Percentiles rank a stretch among this genome's conserved stretches.
Conservation (phyloP, 306 rosid species). For the Fragaria iinumae region DNA sequence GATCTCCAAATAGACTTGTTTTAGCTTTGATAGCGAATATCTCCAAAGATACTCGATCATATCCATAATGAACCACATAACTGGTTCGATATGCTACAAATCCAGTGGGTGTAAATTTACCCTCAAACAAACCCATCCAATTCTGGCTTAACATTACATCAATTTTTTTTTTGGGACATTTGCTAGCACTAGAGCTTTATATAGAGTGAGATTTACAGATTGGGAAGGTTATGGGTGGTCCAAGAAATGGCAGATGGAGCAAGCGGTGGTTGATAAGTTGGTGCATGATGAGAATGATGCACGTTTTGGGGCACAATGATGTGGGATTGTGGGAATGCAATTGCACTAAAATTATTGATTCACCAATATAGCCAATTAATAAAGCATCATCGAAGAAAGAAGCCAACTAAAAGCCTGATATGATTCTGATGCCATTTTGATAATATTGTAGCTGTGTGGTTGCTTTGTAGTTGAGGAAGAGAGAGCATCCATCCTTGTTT, state of each 20-base stretch:
- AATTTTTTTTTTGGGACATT: neutral
- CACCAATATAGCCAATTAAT: conserved; percentile 4
- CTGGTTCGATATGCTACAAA: too few relatives aligned
- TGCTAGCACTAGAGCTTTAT: neutral
- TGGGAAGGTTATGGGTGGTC: neutral
- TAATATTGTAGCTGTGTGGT: neutral
- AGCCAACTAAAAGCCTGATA: neutral
- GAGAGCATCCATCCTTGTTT: neutral
- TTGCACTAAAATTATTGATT: neutral
- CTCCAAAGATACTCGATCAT: too few relatives aligned
- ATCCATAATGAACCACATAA: too few relatives aligned
- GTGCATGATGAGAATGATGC: neutral
- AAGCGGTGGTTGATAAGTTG: neutral
- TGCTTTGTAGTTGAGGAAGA: conserved; percentile 30
- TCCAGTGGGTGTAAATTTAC: too few relatives aligned
- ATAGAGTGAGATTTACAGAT: neutral
- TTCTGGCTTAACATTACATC: neutral
- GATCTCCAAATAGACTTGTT: too few relatives aligned
- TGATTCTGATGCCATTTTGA: conserved; percentile 1
- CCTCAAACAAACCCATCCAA: neutral
- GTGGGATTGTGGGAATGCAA: neutral
- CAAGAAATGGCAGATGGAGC: conserved; percentile 3
- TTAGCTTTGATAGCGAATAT: too few relatives aligned
- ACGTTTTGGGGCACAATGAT: neutral
- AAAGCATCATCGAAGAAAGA: neutral